Evolutionary conservation across 176 grass and related monocot species (phyloP).

Genomic region (Neostapfia colusana): DNA sequence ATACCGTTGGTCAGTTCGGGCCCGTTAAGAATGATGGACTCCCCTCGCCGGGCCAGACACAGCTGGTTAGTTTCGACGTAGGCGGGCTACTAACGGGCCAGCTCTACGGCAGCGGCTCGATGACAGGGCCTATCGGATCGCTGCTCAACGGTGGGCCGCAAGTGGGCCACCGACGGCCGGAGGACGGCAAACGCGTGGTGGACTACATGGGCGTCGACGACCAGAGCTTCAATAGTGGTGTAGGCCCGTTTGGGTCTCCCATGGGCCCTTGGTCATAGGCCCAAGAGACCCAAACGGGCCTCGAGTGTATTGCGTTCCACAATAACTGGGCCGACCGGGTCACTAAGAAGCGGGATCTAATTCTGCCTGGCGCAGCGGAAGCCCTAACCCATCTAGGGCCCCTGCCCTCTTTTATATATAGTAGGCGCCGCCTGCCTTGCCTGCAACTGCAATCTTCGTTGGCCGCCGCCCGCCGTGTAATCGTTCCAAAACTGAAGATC

Average conservation of each 20-base stretch:
- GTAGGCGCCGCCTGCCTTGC: not conserved
- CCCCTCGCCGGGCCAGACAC: not conserved
- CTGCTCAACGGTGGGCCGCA: not conserved
- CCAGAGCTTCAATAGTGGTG: not conserved
- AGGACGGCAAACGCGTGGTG: conserved; percentile 36
- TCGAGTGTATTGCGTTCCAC: too few relatives aligned
- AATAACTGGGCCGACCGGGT: not conserved
- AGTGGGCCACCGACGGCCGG: not conserved
- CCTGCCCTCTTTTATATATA: conserved; percentile 18
- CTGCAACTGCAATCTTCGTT: not conserved
- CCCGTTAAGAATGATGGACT: not conserved
- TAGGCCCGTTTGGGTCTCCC: conserved; percentile 13
- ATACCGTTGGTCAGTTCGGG: not conserved
- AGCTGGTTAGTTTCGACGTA: conserved; percentile 37
- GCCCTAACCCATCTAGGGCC: conserved; percentile 27
- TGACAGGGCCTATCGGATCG: conserved; percentile 17
- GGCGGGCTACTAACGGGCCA: conserved; percentile 12
- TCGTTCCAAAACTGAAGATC: not conserved
- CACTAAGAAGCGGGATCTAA: not conserved
- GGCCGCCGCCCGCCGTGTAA: too few relatives aligned
- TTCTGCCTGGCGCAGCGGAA: not conserved
- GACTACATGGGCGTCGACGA: conserved; percentile 64
- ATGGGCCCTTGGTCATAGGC: conserved; percentile 37
- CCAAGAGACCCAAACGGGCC: too few relatives aligned
- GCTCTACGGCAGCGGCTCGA: conserved; percentile 1